Evolutionary conservation across 257 asterid species (phyloP), one percentile per base, ranked within the genome.

Genomic region (Salvia miltiorrhiza): DNA sequence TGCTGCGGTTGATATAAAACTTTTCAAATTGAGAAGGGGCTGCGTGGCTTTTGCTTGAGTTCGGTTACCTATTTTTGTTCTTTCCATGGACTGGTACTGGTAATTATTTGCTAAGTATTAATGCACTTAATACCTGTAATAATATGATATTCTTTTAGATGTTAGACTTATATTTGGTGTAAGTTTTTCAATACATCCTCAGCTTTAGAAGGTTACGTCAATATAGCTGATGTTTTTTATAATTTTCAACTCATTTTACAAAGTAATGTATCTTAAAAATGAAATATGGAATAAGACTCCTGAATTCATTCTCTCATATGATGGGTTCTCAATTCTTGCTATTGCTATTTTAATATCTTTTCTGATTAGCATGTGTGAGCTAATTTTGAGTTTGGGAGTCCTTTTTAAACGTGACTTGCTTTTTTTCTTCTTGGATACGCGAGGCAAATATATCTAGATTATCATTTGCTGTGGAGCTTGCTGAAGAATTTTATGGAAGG

Each of bases 401-500:
- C 20, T 5, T 7, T 26, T 67, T 64, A 40, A 50, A 32, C 58
- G 56, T 55, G 49, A 77, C 52, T 40, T 62, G n/a, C n/a, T 58
- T 65, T 54, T 39, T 54, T 72, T 30, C 3, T 82, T 76, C 61
- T 69, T 78, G 91, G 99, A 87, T 94, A 77, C 99, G 99, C 33
- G 99, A 94, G 84, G 97, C 99, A 74, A 97, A 94, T 79, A 92
- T 94, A 71, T 89, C 97, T 52, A 87, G 97, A 47, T 82, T 94
- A 49, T 94, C 99, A 55, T 94, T 94, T 58, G 97, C 99, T 2
- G 90, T 91, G 83, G 99, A 94, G 81, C 96, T 94, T 63, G 99
- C 99, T 75, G 99, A 91, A 85, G 99, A 94, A 77, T 94, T 94
- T 67, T 91, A 94, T 68, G 97, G 97, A 77, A 94, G 99, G 99